These are phyloP conservation scores for Notholithocarpus densiflorus DNA, from an alignment of 306 rosid species.

Conservation along the genomic window DNA sequence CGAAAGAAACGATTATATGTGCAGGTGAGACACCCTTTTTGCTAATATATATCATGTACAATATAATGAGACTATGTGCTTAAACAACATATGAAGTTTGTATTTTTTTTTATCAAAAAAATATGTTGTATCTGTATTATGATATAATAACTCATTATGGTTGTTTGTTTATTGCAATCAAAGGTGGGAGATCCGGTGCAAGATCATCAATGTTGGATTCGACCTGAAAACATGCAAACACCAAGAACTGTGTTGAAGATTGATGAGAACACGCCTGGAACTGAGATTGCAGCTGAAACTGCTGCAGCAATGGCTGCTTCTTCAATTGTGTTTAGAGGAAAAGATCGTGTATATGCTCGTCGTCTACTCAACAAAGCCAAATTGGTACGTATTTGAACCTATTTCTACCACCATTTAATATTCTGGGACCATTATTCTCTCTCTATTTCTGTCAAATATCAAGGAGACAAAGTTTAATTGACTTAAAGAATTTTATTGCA, in stretches of 20 bases:
- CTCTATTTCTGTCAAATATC: neutral
- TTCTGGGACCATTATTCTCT: too few relatives aligned
- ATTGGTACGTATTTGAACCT: conserved; percentile 30
- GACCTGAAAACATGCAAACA: conserved; percentile 80
- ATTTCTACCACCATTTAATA: neutral
- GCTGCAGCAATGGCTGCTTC: conserved; percentile 88
- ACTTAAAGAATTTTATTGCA: neutral
- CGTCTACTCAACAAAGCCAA: conserved; percentile 88
- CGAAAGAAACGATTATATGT: conserved; percentile 47
- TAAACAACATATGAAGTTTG: neutral
- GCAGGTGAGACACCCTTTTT: conserved; percentile 36
- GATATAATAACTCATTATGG: too few relatives aligned
- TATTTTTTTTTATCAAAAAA: neutral
- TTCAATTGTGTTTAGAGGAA: conserved; percentile 54
- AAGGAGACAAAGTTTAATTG: too few relatives aligned
- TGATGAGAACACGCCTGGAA: conserved; percentile 46
- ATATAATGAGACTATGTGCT: neutral
- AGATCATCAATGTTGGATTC: conserved; percentile 80
- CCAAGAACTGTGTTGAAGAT: conserved; percentile 60
- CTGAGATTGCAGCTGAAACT: conserved; percentile 93
- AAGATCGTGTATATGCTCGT: conserved; percentile 52
- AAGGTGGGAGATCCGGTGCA: conserved; percentile 76
- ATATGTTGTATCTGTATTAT: too few relatives aligned
- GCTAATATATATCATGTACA: neutral
- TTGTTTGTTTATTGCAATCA: neutral